phyloP scores from a whole-genome alignment of 176 grass and related monocot genomes.

The Carex myosuroides region DNA sequence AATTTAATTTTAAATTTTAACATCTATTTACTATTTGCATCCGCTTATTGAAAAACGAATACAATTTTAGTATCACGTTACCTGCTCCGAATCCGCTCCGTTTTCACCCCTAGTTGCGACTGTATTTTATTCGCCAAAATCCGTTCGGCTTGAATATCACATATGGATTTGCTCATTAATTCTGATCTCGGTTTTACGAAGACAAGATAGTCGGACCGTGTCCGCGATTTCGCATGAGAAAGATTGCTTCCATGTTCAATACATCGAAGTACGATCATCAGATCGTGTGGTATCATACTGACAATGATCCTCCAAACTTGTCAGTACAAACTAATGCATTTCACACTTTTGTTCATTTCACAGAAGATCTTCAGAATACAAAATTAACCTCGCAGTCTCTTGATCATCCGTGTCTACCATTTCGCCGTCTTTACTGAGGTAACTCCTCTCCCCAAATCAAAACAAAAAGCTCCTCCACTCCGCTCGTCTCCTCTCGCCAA shows the following conservation, averaged over 20 bases:
- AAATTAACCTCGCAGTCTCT: background rate
- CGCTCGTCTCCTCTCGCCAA: background rate
- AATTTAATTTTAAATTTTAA: no score
- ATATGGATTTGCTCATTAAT: background rate
- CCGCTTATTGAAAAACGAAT: no score
- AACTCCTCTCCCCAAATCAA: background rate
- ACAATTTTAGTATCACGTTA: no score
- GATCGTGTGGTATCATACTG: background rate
- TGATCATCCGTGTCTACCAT: background rate
- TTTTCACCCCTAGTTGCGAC: background rate
- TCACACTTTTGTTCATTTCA: background rate
- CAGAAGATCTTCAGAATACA: background rate
- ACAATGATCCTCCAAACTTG: background rate
- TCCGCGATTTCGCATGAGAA: slow-evolving; percentile 7
- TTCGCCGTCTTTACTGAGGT: background rate
- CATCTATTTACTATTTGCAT: no score
- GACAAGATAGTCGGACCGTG: background rate
- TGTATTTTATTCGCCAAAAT: background rate
- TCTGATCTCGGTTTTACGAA: background rate
- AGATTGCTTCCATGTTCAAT: background rate
- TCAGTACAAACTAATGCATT: background rate
- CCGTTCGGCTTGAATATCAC: background rate
- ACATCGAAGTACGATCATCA: background rate
- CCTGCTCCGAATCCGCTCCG: no score
- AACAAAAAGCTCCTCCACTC: slow-evolving; percentile 7